Conservation (phyloP, 106 monocot species). For the Acorus gramineus region DNA sequence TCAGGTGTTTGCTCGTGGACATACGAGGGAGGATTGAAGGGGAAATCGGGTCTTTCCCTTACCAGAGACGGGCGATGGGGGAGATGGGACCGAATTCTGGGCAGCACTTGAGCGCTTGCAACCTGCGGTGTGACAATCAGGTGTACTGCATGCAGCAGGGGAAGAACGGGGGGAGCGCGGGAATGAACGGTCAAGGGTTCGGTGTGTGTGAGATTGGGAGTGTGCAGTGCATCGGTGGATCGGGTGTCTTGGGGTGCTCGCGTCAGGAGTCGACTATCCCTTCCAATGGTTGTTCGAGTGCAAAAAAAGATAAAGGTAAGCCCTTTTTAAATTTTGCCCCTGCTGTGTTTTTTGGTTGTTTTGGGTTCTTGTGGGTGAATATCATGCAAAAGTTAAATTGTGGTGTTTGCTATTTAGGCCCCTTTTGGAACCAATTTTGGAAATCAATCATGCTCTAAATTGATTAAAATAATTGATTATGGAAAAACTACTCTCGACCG, state of each 20-base stretch:
- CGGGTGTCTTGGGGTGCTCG: slow-evolving; percentile 28
- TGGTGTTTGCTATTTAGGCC: too few species aligned
- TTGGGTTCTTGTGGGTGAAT: too few species aligned
- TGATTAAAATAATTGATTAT: too few species aligned
- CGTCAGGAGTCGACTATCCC: slow-evolving; percentile 10
- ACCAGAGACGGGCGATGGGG: slow-evolving; percentile 30
- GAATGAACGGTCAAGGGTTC: slow-evolving; percentile 21
- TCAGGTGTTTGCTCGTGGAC: slow-evolving; percentile 84
- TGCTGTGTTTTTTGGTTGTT: too few species aligned
- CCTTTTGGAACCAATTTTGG: too few species aligned
- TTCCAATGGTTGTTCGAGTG: slow-evolving; percentile 15
- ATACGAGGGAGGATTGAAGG: slow-evolving; percentile 90
- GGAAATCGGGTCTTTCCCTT: slow-evolving; percentile 84
- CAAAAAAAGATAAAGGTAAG: slow-evolving; percentile 29
- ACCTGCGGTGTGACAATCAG: slow-evolving; percentile 55
- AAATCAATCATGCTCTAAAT: too few species aligned
- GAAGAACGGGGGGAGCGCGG: slow-evolving; percentile 22
- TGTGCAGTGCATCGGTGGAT: slow-evolving; percentile 45
- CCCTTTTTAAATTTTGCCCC: too few species aligned
- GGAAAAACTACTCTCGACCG: too few species aligned
- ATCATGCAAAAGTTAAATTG: too few species aligned
- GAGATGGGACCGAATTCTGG: slow-evolving; percentile 27
- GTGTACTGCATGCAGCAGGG: slow-evolving; percentile 43
- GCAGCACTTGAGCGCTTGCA: slow-evolving; percentile 47
- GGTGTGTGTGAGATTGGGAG: slow-evolving; percentile 45